These are phyloP conservation scores for Neonectria ditissima DNA, from an alignment of 2,329 filamentous ascomycete genomes.

Conservation along the genomic window DNA sequence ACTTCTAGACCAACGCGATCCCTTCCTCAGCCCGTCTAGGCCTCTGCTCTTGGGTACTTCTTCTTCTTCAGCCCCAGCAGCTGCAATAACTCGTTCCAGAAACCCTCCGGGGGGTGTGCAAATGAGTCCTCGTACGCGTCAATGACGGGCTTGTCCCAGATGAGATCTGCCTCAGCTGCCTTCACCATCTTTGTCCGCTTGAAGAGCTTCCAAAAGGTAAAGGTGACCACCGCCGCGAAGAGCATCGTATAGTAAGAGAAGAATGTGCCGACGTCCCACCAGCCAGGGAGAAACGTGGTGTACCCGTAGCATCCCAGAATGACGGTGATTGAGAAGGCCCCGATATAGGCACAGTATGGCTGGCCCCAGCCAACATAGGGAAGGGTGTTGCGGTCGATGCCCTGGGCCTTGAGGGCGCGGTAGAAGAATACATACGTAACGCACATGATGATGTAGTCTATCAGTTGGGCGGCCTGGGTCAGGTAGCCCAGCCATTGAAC, in stretches of 20 bases:
- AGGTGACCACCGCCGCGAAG: constrained; percentile 7
- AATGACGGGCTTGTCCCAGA: constrained; percentile 25
- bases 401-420: constrained; percentile 63
- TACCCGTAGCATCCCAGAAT: constrained; percentile 61
- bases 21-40: background rate
- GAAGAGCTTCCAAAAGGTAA: constrained; percentile 22
- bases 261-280: constrained; percentile 60
- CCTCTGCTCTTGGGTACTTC: background rate
- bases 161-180: constrained; percentile 14
- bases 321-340: constrained; percentile 50
- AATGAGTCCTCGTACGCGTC: constrained; percentile 23
- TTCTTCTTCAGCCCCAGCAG: constrained; percentile 11
- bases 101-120: background rate
- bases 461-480: constrained; percentile 65
- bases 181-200: constrained; percentile 20
- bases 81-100: constrained; percentile 19
- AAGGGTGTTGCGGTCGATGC: constrained; percentile 61
- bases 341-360: constrained; percentile 61
- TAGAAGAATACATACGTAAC: constrained; percentile 59
- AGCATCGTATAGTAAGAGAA: constrained; percentile 65
- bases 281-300: constrained; percentile 53
- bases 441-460: constrained; percentile 68
- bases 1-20: no score
- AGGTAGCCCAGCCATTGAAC: constrained; percentile 65
- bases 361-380: constrained; percentile 69